These are phyloP conservation scores for Beauveria caledonica DNA, from an alignment of 2,329 filamentous ascomycete genomes.

Conservation along the genomic window DNA sequence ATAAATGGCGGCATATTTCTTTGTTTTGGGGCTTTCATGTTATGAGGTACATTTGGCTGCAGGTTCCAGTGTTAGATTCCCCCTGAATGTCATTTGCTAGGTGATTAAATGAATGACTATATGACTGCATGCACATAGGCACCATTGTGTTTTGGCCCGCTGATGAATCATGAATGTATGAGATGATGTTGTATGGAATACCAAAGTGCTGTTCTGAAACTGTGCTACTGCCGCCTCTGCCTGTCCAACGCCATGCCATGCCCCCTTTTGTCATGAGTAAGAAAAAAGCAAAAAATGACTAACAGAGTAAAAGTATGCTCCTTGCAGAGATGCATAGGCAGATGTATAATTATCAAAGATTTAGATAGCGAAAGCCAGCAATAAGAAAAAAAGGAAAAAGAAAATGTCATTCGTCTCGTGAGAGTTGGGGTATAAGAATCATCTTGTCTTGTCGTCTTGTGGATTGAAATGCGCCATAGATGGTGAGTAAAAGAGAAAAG, in stretches of 20 bases:
- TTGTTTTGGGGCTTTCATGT: background rate
- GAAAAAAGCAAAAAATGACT: background rate
- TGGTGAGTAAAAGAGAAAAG: conserved; percentile 15
- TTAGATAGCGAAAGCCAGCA: background rate
- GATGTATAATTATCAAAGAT: conserved; percentile 1
- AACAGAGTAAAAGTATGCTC: background rate
- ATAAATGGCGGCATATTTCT: background rate
- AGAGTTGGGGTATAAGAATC: conserved; percentile 9
- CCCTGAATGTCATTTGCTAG: background rate
- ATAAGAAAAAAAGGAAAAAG: background rate
- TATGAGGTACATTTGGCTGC: background rate
- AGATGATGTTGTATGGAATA: background rate
- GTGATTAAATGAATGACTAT: background rate
- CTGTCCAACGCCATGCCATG: conserved; percentile 5
- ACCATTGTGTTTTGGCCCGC: too few relatives aligned
- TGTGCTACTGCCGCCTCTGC: background rate
- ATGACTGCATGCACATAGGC: background rate
- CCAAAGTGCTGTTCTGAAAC: background rate
- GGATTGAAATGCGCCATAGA: background rate
- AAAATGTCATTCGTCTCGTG: conserved; percentile 2
- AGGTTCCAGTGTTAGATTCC: background rate
- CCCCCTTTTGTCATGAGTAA: background rate
- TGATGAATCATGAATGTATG: background rate
- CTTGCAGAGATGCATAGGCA: conserved; percentile 6
- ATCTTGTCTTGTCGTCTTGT: background rate